Evolutionary conservation across 441 rosid genomes (phyloP).

Genomic region (Pelargonium myrrhifolium): DNA sequence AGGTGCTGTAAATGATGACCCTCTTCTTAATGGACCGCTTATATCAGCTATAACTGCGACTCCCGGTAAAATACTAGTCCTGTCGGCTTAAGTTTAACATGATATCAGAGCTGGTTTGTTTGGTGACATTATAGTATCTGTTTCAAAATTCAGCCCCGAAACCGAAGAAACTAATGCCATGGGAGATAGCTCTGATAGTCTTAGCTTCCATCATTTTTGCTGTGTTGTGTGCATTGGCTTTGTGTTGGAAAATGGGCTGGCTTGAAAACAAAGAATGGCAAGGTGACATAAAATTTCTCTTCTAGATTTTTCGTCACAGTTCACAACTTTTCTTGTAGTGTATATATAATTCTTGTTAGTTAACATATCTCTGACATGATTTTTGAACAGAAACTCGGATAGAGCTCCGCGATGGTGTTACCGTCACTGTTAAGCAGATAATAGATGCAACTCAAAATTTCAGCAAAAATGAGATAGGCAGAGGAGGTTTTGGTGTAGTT

Average conservation of each 20-base stretch:
- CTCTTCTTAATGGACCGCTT: conserved; percentile 3
- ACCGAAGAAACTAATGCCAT: not conserved
- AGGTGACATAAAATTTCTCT: too few species aligned
- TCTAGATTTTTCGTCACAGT: too few species aligned
- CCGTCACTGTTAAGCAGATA: not conserved
- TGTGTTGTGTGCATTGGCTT: not conserved
- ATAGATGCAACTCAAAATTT: not conserved
- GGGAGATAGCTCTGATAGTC: not conserved
- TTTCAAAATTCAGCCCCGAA: not conserved
- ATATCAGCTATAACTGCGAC: conserved; percentile 3
- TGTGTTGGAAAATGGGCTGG: conserved; percentile 1
- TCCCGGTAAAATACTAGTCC: not conserved
- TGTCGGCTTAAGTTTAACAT: too few species aligned
- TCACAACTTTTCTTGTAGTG: too few species aligned
- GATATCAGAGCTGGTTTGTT: too few species aligned
- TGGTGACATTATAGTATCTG: not conserved
- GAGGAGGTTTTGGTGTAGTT: not conserved
- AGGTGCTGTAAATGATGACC: not conserved
- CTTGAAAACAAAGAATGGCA: conserved; percentile 3
- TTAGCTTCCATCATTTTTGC: conserved; percentile 1
- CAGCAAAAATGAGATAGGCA: not conserved
- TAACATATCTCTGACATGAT: not conserved
- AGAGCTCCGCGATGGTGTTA: not conserved
- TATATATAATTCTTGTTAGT: not conserved
- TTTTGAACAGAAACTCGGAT: not conserved